Percentiles rank a stretch among this genome's conserved stretches.
Conservation (phyloP, 192 early-diverging fungal genomes). For the Backusella luteola region DNA sequence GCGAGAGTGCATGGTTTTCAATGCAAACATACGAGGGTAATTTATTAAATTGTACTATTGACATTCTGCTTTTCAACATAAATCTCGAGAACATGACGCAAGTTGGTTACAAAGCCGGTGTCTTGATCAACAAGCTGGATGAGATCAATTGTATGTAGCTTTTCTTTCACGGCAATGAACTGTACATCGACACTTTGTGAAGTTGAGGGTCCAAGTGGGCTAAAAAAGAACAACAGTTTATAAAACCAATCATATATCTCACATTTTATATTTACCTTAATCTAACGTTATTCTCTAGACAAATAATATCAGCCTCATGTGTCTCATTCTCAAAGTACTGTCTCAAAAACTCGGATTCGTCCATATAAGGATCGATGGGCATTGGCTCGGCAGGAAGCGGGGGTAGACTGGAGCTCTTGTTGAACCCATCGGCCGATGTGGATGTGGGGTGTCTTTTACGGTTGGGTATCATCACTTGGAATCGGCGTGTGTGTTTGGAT, state of each 20-base stretch:
- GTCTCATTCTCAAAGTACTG: constrained; percentile 57
- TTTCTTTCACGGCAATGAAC: constrained; percentile 59
- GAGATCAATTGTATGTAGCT: constrained; percentile 54
- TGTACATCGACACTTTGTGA: constrained; percentile 55
- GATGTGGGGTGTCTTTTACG: constrained; percentile 43
- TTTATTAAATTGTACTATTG: neutral
- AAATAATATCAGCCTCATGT: constrained; percentile 57
- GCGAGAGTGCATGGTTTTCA: neutral
- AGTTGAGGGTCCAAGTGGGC: constrained; percentile 52
- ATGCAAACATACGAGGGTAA: neutral
- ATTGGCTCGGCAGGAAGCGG: constrained; percentile 43
- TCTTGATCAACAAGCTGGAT: constrained; percentile 58
- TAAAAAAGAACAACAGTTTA: neutral
- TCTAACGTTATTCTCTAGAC: constrained; percentile 58
- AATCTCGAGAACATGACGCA: constrained; percentile 45
- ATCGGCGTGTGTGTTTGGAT: constrained; percentile 50
- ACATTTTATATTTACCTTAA: constrained; percentile 39
- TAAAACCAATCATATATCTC: no score
- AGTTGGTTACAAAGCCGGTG: constrained; percentile 59
- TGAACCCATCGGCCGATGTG: neutral
- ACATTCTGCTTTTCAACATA: constrained; percentile 28
- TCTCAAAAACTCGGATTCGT: constrained; percentile 52
- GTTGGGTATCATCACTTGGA: constrained; percentile 54
- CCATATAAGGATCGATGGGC: constrained; percentile 57
- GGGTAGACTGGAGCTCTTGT: constrained; percentile 31